phyloP scores from a whole-genome alignment of 192 early-diverging fungal species.

The Geranomyces variabilis region DNA sequence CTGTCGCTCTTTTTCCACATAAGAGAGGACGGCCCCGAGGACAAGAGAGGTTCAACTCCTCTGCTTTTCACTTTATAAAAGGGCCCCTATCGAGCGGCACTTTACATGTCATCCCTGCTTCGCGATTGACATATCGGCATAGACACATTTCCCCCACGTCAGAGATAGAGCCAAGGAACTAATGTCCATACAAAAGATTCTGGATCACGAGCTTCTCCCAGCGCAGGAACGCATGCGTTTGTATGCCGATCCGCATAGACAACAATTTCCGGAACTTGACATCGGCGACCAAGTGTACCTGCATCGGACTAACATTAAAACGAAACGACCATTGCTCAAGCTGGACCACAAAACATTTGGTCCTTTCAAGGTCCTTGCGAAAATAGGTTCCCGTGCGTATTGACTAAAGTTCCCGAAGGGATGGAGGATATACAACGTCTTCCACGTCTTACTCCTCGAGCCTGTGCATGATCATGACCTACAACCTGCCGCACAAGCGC shows the following conservation, averaged over 20 bases:
- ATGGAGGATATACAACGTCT: conserved; percentile 3
- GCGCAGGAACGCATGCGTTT: conserved; percentile 1
- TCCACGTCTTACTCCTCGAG: conserved; percentile 12
- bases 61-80: too few species aligned
- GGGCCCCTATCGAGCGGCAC: too few species aligned
- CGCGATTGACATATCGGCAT: too few species aligned
- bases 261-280: not conserved
- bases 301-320: not conserved
- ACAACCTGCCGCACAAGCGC: not conserved
- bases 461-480: not conserved
- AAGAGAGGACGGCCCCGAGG: too few species aligned
- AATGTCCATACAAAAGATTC: not conserved
- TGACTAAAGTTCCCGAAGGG: not conserved
- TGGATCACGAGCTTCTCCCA: not conserved
- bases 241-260: not conserved
- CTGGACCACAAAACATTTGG: not conserved
- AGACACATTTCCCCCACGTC: not conserved
- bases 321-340: not conserved
- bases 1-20: too few species aligned
- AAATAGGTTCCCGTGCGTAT: not conserved
- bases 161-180: not conserved
- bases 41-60: too few species aligned
- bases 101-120: too few species aligned
- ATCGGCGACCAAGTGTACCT: not conserved
- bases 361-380: not conserved